Percentiles rank a stretch among this genome's conserved stretches.
Evolutionary conservation across 1,139 yeast genomes (phyloP).

Genomic region (Pichia sp.): DNA sequence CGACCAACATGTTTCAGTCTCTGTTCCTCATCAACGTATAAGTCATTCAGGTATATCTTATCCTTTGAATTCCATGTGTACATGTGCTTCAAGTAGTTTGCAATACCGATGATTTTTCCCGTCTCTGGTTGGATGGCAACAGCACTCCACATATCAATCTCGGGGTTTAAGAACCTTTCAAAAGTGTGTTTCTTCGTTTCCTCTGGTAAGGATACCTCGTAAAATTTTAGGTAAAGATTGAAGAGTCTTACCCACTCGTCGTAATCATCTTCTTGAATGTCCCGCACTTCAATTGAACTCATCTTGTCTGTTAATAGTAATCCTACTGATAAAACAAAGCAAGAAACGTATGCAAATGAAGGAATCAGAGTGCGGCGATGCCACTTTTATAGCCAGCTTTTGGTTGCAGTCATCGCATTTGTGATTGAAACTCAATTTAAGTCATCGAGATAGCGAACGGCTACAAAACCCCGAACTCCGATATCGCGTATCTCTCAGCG

Average conservation of each 20-base stretch:
- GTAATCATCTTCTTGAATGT: slow-evolving; percentile 28
- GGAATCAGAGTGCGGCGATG: too few species aligned
- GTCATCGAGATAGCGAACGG: too few species aligned
- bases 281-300: slow-evolving; percentile 2
- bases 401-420: too few species aligned
- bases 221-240: slow-evolving; percentile 40
- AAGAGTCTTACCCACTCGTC: slow-evolving; percentile 38
- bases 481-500: too few species aligned
- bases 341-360: too few species aligned
- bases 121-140: slow-evolving; percentile 35
- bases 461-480: too few species aligned
- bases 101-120: slow-evolving; percentile 36
- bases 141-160: slow-evolving; percentile 38
- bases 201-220: slow-evolving; percentile 33
- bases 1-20: slow-evolving; percentile 46
- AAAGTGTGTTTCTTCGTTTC: slow-evolving; percentile 39
- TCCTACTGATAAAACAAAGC: too few species aligned
- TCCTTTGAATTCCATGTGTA: slow-evolving; percentile 42
- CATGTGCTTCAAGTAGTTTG: slow-evolving; percentile 41
- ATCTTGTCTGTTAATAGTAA: neutral
- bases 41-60: slow-evolving; percentile 42
- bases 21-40: slow-evolving; percentile 32
- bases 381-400: too few species aligned
- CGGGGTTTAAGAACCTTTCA: slow-evolving; percentile 36
- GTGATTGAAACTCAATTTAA: too few species aligned